Conservation (phyloP, 164 flowering plant species). For the Warburgia ugandensis region DNA sequence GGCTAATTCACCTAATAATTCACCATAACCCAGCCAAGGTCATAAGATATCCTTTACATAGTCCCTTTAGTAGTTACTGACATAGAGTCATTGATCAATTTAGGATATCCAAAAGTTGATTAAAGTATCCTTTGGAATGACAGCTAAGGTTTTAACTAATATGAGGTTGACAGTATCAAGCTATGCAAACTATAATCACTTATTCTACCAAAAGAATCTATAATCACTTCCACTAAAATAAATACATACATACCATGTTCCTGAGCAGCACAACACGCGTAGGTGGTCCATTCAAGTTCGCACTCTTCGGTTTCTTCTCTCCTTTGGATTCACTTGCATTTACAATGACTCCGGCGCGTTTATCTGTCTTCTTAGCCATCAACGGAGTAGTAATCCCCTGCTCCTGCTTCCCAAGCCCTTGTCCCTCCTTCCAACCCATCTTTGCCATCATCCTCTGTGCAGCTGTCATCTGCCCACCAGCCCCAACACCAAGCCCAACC, state of each 20-base stretch:
- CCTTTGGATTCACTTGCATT: constrained; percentile 78
- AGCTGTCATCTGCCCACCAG: constrained; percentile 98
- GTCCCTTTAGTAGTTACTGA: no score
- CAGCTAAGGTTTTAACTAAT: no score
- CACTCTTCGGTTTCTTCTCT: constrained; percentile 88
- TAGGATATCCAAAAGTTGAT: no score
- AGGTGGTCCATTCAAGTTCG: constrained; percentile 68
- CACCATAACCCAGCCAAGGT: no score
- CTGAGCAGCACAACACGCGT: constrained; percentile 88
- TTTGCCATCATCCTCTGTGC: constrained; percentile 99
- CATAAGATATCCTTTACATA: no score
- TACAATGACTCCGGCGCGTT: constrained; percentile 92
- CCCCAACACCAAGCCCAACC: constrained; percentile 86
- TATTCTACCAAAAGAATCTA: neutral
- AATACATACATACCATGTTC: constrained; percentile 65
- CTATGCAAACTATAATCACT: neutral
- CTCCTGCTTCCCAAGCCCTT: constrained; percentile 96
- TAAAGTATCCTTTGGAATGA: no score
- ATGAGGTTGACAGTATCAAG: no score
- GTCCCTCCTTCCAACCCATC: constrained; percentile 99
- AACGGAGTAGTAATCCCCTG: constrained; percentile 97
- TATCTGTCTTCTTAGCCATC: constrained; percentile 96
- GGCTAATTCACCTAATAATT: no score
- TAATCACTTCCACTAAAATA: neutral
- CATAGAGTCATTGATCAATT: no score